Conservation (phyloP, 495 filamentous ascomycete genomes). For the Lepraria neglecta region DNA sequence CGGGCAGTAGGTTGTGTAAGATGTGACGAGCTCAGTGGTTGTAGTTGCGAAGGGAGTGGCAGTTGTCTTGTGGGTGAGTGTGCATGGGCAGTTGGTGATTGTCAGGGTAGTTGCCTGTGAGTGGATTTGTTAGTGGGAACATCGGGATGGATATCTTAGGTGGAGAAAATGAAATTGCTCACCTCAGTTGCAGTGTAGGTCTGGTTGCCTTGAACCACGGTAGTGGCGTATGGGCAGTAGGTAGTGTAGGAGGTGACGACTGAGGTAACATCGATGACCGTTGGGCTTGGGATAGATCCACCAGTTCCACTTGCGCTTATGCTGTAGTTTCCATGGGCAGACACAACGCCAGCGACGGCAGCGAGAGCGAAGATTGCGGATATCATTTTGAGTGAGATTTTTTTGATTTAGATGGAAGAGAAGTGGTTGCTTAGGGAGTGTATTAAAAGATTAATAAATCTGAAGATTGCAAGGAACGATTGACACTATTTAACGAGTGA, state of each 20-base stretch:
- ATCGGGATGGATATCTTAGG: not conserved
- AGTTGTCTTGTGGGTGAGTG: conserved; percentile 26
- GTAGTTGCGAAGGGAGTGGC: conserved; percentile 43
- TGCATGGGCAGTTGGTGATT: conserved; percentile 29
- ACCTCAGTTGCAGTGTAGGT: conserved; percentile 78
- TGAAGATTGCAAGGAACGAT: conserved; percentile 8
- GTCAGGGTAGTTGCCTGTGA: conserved; percentile 31
- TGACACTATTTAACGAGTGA: conserved; percentile 25
- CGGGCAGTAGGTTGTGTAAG: conserved; percentile 81
- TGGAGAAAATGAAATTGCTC: conserved; percentile 20
- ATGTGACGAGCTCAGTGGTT: conserved; percentile 70
- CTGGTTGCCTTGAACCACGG: conserved; percentile 56
- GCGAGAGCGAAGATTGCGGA: conserved; percentile 59
- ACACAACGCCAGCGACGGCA: conserved; percentile 43
- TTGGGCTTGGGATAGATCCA: conserved; percentile 43
- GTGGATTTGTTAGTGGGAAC: not conserved
- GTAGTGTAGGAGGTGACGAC: conserved; percentile 72
- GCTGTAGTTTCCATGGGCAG: conserved; percentile 23
- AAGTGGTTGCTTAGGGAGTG: conserved; percentile 5
- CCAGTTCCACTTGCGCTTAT: conserved; percentile 20
- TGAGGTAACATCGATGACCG: conserved; percentile 58
- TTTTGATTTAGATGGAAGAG: conserved; percentile 10
- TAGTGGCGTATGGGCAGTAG: conserved; percentile 73
- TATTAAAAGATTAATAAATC: conserved; percentile 20
- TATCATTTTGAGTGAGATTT: conserved; percentile 66